Percentiles rank a stretch among this genome's conserved stretches.
Evolutionary conservation across 768 basidiomycete species (phyloP).

Genomic region (Pulveroboletus sp.): DNA sequence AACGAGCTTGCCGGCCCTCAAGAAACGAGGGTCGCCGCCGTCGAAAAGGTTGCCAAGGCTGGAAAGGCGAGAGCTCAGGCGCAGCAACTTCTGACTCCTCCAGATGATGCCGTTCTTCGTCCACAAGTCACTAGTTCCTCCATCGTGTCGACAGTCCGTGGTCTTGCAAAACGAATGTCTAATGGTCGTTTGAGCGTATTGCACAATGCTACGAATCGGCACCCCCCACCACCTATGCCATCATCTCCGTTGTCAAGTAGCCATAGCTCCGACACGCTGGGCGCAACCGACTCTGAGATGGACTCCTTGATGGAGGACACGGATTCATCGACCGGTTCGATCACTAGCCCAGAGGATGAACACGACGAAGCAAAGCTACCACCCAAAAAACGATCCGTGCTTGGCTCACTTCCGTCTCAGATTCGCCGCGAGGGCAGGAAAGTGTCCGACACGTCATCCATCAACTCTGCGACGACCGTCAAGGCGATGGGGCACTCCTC

Average conservation of each 20-base stretch:
- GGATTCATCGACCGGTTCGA: constrained; percentile 50
- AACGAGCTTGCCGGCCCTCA: constrained; percentile 24
- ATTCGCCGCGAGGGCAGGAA: constrained; percentile 40
- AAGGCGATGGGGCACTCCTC: constrained; percentile 27
- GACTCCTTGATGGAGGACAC: constrained; percentile 62
- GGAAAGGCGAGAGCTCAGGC: constrained; percentile 50
- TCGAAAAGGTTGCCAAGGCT: constrained; percentile 52
- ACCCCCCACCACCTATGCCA: constrained; percentile 14
- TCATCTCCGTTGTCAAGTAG: constrained; percentile 34
- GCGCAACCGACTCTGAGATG: constrained; percentile 51
- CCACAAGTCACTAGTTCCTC: constrained; percentile 29
- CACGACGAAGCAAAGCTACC: constrained; percentile 24
- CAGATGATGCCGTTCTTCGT: constrained; percentile 32
- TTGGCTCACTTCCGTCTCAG: constrained; percentile 44
- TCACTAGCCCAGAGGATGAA: constrained; percentile 46
- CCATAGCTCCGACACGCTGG: constrained; percentile 42
- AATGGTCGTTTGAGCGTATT: constrained; percentile 33
- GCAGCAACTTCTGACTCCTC: constrained; percentile 39
- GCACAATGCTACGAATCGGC: constrained; percentile 16
- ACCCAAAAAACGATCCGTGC: constrained; percentile 38
- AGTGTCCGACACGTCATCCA: constrained; percentile 30
- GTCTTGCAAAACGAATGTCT: constrained; percentile 55
- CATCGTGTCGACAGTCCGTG: constrained; percentile 52
- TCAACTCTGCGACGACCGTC: constrained; percentile 34
- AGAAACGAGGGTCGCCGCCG: constrained; percentile 48